Base-by-base conservation (phyloP, 768 basidiomycete genomes). In the Amanita pallidorosea region DNA sequence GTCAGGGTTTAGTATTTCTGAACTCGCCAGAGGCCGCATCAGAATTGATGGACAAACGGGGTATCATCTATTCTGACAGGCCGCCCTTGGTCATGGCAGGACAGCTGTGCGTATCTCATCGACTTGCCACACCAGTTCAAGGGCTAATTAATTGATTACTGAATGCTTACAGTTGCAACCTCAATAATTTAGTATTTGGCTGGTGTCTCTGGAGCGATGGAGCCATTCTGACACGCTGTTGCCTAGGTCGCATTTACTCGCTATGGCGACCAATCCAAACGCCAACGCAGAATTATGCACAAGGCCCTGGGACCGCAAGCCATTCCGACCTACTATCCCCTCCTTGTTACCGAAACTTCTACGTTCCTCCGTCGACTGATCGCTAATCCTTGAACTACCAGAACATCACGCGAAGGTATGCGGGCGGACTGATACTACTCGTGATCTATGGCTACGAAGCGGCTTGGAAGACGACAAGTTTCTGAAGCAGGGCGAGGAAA, bases 61-160 rank as follows among this genome's bases (percentile, higher is more conserved):
- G 85, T 5, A 67, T 74, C 8, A 80, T 86, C 23, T 88, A 88
- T 62, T 81, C 85, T 6, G 87, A 88, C 66, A 85, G 83, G 62
- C 85, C 83, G 0, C 65, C 68, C 20, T 66, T 86, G n/a, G 70
- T 83, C 40, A 88, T 89, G 86, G 69, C 67, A 11, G 78, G 81
- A 18, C 83, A 88, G 45, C 68, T 87, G 75, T 86, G 57, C 59
- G 82, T 77, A 22, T 11, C 18, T 45, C 36, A 47, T 33, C 54
- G 25, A 42, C n/a, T n/a, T 46, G 46, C 49, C 35, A 35, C 46
- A 29, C 45, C 31, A 8, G 29, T 29, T 4, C 31, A 31, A 11
- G 9, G 4, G 35, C 27, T 42, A 12, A 29, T 29, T 8, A 29
- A 2, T 27, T 29, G 29, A 41, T 25, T 67, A 18, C 5, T 13